Percentiles rank a stretch among this genome's conserved stretches.
Conservation (phyloP, 768 basidiomycete species). For the Roridomyces roridus region DNA sequence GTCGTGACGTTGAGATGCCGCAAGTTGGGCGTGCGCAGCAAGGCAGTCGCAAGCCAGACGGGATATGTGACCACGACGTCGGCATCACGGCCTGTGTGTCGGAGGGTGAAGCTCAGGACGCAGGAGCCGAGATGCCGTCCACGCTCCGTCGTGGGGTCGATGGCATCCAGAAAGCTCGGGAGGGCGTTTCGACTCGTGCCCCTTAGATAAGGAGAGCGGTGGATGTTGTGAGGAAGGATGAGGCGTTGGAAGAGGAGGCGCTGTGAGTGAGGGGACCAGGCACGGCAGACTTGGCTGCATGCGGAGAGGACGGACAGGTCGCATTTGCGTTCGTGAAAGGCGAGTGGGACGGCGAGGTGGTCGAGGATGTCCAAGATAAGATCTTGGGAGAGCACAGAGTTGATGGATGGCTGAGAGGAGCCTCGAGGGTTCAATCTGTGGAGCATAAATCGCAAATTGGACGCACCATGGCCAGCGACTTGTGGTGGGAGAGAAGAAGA, state of each 20-base stretch:
- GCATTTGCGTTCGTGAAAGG: slow-evolving; percentile 17
- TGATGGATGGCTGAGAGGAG: no score
- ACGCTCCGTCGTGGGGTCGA: slow-evolving; percentile 16
- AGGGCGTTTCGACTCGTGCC: not conserved
- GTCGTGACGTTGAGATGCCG: slow-evolving; percentile 24
- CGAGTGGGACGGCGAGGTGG: slow-evolving; percentile 10
- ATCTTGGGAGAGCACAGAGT: slow-evolving; percentile 11
- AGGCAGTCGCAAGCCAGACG: slow-evolving; percentile 6
- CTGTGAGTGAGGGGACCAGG: slow-evolving; percentile 51
- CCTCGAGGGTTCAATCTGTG: no score
- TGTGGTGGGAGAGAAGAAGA: no score
- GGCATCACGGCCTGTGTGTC: slow-evolving; percentile 7
- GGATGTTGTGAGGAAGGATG: slow-evolving; percentile 31
- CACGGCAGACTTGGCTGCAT: slow-evolving; percentile 48
- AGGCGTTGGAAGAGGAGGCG: slow-evolving; percentile 51
- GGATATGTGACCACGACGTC: slow-evolving; percentile 2
- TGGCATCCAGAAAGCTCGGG: slow-evolving; percentile 16
- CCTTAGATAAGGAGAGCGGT: slow-evolving; percentile 6
- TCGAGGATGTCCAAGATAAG: slow-evolving; percentile 23
- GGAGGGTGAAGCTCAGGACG: slow-evolving; percentile 16
- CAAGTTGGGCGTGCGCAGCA: slow-evolving; percentile 20
- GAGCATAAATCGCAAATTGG: no score
- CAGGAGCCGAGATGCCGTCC: slow-evolving; percentile 14
- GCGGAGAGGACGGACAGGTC: slow-evolving; percentile 34
- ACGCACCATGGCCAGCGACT: no score